Base-by-base conservation (phyloP, 2,329 filamentous ascomycete species). In the Fusarium staphyleae region DNA sequence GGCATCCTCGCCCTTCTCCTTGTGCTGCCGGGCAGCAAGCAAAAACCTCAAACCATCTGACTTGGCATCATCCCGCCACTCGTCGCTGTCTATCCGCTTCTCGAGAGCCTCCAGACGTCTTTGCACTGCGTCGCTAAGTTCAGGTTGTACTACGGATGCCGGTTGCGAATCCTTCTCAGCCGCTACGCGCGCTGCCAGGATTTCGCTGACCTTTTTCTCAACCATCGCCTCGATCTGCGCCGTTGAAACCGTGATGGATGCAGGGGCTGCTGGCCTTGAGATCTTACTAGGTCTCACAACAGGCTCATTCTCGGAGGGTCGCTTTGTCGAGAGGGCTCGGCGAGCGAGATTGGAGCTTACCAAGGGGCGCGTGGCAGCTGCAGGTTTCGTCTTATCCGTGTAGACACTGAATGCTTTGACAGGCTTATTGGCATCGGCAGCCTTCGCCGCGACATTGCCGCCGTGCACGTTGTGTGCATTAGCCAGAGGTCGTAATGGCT, bases 11-110 rank as follows among this genome's bases (percentile, higher is more conserved):
- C 91, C 91, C 4, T 86, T 82, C 45, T 91, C 90, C 69, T 93
- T 92, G 68, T 96, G 90, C 70, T 97, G 92, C 62, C 95, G 90
- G 1, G 91, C 93, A 81, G 95, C 91, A n/a, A 97, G 80, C 28
- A 98, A 76, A 66, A 89, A 91, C 10, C 91, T 89, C 22, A 98
- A 74, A 0, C 93, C 95, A 58, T 96, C 91, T 0, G 90, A 87
- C 46, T 89, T 86, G 19, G 82, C 78, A 65, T 96, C 91, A 30
- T 93, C 90, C 37, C 71, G 69, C 54, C 76, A 78, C 35, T 80
- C 83, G 15, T 84, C 84, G 52, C 69, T 73, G 24, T 93, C 89
- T 22, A 98, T 89, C n/a, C 90, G 88, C 62, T 88, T 85, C 73
- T 98, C 93, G 3, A 98, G 80, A 1, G 89, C 87, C 52, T 96